Evolutionary conservation across 2,329 filamentous ascomycete species (phyloP).

Genomic region (Dactylonectria macrodidyma): DNA sequence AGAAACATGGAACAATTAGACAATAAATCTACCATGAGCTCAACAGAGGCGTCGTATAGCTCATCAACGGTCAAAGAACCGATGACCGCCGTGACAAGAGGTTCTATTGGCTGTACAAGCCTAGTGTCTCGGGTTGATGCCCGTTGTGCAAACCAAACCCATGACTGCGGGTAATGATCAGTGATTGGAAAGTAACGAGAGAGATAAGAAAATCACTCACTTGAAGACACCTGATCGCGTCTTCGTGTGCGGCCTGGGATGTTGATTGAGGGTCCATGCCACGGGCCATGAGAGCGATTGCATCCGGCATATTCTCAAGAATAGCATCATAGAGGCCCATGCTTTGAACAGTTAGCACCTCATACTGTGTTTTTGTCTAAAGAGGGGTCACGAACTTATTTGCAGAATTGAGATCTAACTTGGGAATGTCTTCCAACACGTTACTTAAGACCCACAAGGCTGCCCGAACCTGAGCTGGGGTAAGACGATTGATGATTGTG

Average conservation of each 20-base stretch:
- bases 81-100: conserved; percentile 72
- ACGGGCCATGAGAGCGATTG: conserved; percentile 56
- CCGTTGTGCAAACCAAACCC: conserved; percentile 81
- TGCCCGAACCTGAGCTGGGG: conserved; percentile 65
- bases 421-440: conserved; percentile 59
- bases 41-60: conserved; percentile 72
- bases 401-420: conserved; percentile 73
- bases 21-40: conserved; percentile 76
- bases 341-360: conserved; percentile 42
- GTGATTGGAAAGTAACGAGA: neutral
- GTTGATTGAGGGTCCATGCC: conserved; percentile 52
- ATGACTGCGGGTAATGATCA: conserved; percentile 65
- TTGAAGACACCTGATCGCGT: conserved; percentile 74
- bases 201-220: conserved; percentile 57
- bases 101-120: conserved; percentile 71
- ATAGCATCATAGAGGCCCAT: conserved; percentile 58
- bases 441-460: conserved; percentile 73
- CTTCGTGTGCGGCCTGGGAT: conserved; percentile 60
- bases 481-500: conserved; percentile 64
- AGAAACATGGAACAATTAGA: conserved; percentile 77
- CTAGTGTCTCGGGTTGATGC: conserved; percentile 70
- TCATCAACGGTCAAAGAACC: conserved; percentile 71
- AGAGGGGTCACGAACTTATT: conserved; percentile 63
- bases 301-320: conserved; percentile 58
- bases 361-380: conserved; percentile 23